Evolutionary conservation across 768 basidiomycete genomes (phyloP), one percentile per base, ranked within the genome.

Genomic region (Xerocomus spinulosus): DNA sequence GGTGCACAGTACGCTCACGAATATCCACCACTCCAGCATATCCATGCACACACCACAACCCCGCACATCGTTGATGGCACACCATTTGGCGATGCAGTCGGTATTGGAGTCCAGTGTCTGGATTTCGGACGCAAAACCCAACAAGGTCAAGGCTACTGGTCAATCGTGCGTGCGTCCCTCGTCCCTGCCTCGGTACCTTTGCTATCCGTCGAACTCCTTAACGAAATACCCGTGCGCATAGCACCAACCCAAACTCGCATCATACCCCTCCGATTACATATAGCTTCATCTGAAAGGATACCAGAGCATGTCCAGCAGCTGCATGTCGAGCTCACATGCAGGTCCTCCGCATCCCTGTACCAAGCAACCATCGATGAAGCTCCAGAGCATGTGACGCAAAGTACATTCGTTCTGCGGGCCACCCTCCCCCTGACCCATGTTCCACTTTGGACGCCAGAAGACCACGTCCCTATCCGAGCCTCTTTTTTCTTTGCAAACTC

Each of bases 41-140:
- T 79, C 37, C 52, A 71, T 4, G 68, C 77, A 14, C 78, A 82
- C 46, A 76, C 83, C 39, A 69, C 89, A 3, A 40, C 75, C 3
- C 79, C 79, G 29, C 81, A 92, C 63, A 83, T 92, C 53, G 71
- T 92, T 1, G 78, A 81, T 48, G 92, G 91, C 0, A 79, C 74
- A 56, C 76, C 87, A 0, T 87, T 92, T 58, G 92, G 92, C 3
- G 65, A 80, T 23, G 80, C 79, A 6, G 41, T 88, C 3, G 87
- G 88, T 2, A 52, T 93, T 3, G 84, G 77, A 1, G 48, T 89
- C 14, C 75, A 78, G 30, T 80, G 76, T 54, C 50, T 64, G 10
- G 61, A 66, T 53, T 56, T 59, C 24, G 48, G 47, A 23, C 29
- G 2, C 14, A 9, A 2, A 34, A 17, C 14, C 4, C 35, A 33